A percentile compares a stretch with the other conserved stretches of the same genome.
These are phyloP conservation scores for Russula virescens DNA, from an alignment of 768 basidiomycete species.

Conservation along the genomic window DNA sequence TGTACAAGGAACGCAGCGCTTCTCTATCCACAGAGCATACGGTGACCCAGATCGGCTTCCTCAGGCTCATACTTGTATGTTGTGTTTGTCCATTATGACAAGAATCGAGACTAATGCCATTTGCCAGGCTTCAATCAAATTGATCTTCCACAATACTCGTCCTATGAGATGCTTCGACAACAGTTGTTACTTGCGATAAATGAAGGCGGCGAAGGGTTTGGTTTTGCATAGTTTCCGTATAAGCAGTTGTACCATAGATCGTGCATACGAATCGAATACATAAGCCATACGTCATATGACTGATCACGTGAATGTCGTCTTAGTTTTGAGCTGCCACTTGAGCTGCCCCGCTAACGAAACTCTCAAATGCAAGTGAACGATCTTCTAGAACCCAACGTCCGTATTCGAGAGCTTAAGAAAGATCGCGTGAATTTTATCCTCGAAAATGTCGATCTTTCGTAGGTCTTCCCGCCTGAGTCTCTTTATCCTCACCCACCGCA, in stretches of 20 bases:
- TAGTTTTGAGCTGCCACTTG: background rate
- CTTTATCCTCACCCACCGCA: constrained; percentile 9
- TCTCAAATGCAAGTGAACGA: constrained; percentile 34
- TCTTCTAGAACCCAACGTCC: constrained; percentile 58
- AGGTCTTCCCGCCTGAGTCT: constrained; percentile 32
- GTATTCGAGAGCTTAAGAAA: constrained; percentile 78
- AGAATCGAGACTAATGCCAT: constrained; percentile 13
- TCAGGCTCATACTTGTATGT: constrained; percentile 85
- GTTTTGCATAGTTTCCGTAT: constrained; percentile 49
- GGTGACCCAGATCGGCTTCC: constrained; percentile 79
- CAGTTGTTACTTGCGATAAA: constrained; percentile 88
- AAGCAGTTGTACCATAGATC: constrained; percentile 1
- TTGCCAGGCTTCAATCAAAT: constrained; percentile 84
- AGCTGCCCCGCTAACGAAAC: background rate
- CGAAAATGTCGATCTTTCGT: constrained; percentile 96
- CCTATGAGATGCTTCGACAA: constrained; percentile 93
- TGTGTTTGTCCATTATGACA: constrained; percentile 5
- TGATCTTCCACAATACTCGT: constrained; percentile 90
- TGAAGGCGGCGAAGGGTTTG: constrained; percentile 95
- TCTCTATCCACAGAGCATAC: constrained; percentile 94
- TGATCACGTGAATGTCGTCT: background rate
- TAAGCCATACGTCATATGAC: background rate
- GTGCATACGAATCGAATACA: constrained; percentile 5
- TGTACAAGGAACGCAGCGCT: constrained; percentile 88
- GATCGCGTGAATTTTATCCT: constrained; percentile 89